Evolutionary conservation across 441 rosid species (phyloP), one percentile per base, ranked within the genome.

Genomic region (Populus trichocarpa): DNA sequence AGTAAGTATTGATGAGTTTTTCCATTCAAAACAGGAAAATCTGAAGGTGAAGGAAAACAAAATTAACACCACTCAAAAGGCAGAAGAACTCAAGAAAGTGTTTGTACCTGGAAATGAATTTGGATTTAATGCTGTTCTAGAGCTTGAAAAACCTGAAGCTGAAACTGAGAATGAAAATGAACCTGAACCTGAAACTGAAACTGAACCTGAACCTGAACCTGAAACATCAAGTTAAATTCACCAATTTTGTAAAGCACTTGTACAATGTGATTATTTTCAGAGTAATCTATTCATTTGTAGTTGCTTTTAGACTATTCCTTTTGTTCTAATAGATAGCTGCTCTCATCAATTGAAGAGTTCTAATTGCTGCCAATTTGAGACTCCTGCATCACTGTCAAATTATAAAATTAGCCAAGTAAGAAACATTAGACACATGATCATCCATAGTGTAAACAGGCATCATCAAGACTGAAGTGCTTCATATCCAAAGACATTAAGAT

Each of bases 1-100:
- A 28, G 26, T 11, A 11, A 77, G 53, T 32, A 9, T 72, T 13
- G 4, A 28, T n/a, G 59, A 59, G 46, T 74, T 40, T 40, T 6
- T 1, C 7, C 3, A 1, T 25, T 9, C 8, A 20, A 74, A 78
- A 16, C 82, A 89, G 93, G 90, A 86, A 84, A 87, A 85, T 73
- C 74, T 89, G 70, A 77, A 75, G 1, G 88, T 89, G 72, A 91
- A 89, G 82, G 93, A 88, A 13, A 87, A 88, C 64, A 91, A 86
- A 80, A 74, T 89, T 73, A 84, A 28, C 84, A 89, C 93, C 14
- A 85, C 63, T 73, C 90, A 91, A 78, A 76, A 84, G 16, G 78
- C 81, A 14, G 87, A 84, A 72, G 89, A 91, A 75, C 93, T 89
- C 75, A 87, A 82, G 82, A 80, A 83, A 57, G 42, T 73, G 71